Base-by-base conservation (phyloP, 1,284 basidiomycete species). In the Salmacisia buchloeana region DNA sequence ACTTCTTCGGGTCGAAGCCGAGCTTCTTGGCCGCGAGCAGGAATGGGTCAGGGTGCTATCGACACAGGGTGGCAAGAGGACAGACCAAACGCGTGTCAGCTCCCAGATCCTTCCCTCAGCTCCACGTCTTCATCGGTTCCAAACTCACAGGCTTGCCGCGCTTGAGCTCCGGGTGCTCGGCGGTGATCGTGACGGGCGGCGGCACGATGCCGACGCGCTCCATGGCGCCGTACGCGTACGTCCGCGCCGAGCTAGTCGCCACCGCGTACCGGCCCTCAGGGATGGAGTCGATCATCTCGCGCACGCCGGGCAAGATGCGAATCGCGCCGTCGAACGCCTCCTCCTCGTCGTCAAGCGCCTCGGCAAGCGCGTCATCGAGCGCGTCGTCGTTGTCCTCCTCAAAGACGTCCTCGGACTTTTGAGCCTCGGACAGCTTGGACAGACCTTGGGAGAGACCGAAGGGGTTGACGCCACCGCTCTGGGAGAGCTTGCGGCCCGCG, bases 221-320 rank as follows among this genome's bases (percentile, higher is more conserved):
- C 84, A 89, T 87, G 74, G 87, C 88, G 23, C 87, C 88, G 70
- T 87, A 83, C 23, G 86, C 86, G 64, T 89, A 89, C 0, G 87
- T 89, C 76, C 86, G 87, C 1, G 89, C 88, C 7, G 88, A 88
- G 0, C 87, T 89, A 0, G 89, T 90, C 2, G 88, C 88, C 27
- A 90, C 87, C 10, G 88, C 88, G 71, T 87, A 90, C 52, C 83
- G 83, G 21, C 85, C 87, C 61, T 83, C 80, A 9, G 89, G 89
- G 60, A 90, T 83, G 10, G 86, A 86, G 61, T 84, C 83, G 67
- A 90, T 87, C 82, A 90, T 83, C 64, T 80, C 81, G 72, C 84
- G 83, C 6, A 90, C 89, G 46, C 89, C 89, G 35, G 89, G 89
- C 1, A 90, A 83, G 73, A 89, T 89, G 63, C 84, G 84, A 36